Evolutionary conservation across 2,329 filamentous ascomycete genomes (phyloP), one percentile per base, ranked within the genome.

Genomic region (Alternaria burnsii): DNA sequence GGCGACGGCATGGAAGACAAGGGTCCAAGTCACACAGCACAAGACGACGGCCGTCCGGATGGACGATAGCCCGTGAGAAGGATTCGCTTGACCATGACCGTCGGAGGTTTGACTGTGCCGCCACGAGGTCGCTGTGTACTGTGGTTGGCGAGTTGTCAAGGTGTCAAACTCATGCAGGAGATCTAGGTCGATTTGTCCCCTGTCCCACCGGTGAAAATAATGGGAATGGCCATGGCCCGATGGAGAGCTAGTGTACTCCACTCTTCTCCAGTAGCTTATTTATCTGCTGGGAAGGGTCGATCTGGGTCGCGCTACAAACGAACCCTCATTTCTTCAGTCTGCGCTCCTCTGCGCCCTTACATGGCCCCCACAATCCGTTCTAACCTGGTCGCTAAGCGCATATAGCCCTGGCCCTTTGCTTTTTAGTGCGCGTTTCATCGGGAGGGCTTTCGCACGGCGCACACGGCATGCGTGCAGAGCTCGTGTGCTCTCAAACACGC

Each of bases 181-280:
- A 46, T 46, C 34, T 44, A 55, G 32, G 42, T 24, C 28, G 34
- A 59, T 43, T 16, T 20, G 10, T 38, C 34, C 36, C 59, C 55
- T 59, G 55, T 55, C 34, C n/a, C 44, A 42, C 59, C 51, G 44
- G 46, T 52, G 40, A 59, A 55, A 41, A 32, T 40, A 50, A 40
- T 43, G 52, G 44, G 24, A 43, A 58, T 30, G 48, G 48, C 26
- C 47, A 20, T 50, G 38, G 30, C 40, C 58, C 20, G 48, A 56
- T 52, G 30, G 50, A 53, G 63, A 54, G 18, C 52, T 44, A 61
- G 48, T 32, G 42, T 24, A 48, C 52, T 55, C 62, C 60, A 61
- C 65, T 60, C 60, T 32, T 52, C 58, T 41, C 56, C 56, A 62
- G 58, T 68, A 66, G 66, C 58, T 53, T 65, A 66, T 51, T 51